Evolutionary conservation across 768 basidiomycete genomes (phyloP), one percentile per base, ranked within the genome.

Genomic region (Mycena alexandri): DNA sequence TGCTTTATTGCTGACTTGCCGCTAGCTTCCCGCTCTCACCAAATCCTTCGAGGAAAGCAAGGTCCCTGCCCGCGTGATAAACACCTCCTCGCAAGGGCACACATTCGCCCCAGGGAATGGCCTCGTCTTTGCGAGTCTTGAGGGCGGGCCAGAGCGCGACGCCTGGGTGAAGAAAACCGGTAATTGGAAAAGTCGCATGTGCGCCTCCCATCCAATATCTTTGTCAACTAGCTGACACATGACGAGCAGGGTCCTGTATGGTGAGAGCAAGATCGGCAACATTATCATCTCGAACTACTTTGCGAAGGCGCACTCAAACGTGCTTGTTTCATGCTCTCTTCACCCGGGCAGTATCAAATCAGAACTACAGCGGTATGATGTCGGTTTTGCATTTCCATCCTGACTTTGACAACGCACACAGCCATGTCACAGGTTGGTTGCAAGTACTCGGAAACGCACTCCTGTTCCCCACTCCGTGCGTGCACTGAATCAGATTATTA

Each of bases 181-280:
- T 29, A 29, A 29, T 29, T 29, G 29, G 29, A 29, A 29, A 29
- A 29, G 29, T 29, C 29, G 29, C 29, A 29, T 29, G 29, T 29
- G 29, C 29, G 29, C 29, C 29, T 29, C 29, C 29, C 29, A 29
- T 29, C 29, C 29, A 29, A 29, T 29, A 29, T 29, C 29, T 29
- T 29, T 6, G 29, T 29, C 29, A 6, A 29, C 6, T 29, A 3
- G 3, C 29, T 29, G 6, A 29, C 29, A 6, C 29, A 29, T 29
- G 29, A 3, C 29, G 29, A 29, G 13, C 11, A 69, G 68, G 68
- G 44, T 53, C n/a, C 54, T 69, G 10, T 69, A 69, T 53, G 63
- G 67, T 19, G 52, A 64, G 21, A 69, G 67, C 58, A 69, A 69
- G 36, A 44, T 69, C 10, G 67, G 56, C 17, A 69, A 69, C n/a